Conservation (phyloP, 108 stramenopile species). For the Cyclotella kingstonii region DNA sequence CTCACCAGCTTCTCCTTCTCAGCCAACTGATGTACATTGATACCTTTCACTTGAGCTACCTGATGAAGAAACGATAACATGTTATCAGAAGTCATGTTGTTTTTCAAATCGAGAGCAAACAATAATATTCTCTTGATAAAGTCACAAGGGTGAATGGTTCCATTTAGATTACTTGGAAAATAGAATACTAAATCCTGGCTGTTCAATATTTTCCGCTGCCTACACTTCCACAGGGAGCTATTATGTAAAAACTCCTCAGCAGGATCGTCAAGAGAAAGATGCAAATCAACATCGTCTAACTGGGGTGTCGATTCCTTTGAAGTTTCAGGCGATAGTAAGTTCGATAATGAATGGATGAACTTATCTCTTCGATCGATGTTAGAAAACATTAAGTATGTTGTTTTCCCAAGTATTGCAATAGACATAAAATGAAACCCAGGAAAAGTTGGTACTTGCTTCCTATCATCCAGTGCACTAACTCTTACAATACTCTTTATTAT, state of each 20-base stretch:
- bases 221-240: conserved; percentile 60
- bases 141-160: not conserved
- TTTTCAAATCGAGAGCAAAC: not conserved
- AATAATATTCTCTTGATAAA: not conserved
- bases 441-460: conserved; percentile 29
- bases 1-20: conserved; percentile 36
- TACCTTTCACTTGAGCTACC: conserved; percentile 51
- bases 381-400: conserved; percentile 58
- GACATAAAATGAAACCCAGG: conserved; percentile 39
- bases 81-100: conserved; percentile 6
- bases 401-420: conserved; percentile 58
- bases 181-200: conserved; percentile 46
- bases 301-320: not conserved
- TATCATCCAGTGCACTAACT: conserved; percentile 19
- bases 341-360: conserved; percentile 13
- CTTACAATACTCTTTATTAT: conserved; percentile 26
- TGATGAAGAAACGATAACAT: conserved; percentile 60
- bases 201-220: conserved; percentile 63
- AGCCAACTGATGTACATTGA: conserved; percentile 30
- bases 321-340: not conserved
- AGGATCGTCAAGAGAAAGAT: conserved; percentile 42
- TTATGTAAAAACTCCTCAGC: conserved; percentile 59
- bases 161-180: conserved; percentile 22
- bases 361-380: conserved; percentile 23
- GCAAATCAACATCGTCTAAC: not conserved